Percentiles rank a stretch among this genome's conserved stretches.
phyloP scores from a whole-genome alignment of 163 green algal species.

The Volvox carteri region DNA sequence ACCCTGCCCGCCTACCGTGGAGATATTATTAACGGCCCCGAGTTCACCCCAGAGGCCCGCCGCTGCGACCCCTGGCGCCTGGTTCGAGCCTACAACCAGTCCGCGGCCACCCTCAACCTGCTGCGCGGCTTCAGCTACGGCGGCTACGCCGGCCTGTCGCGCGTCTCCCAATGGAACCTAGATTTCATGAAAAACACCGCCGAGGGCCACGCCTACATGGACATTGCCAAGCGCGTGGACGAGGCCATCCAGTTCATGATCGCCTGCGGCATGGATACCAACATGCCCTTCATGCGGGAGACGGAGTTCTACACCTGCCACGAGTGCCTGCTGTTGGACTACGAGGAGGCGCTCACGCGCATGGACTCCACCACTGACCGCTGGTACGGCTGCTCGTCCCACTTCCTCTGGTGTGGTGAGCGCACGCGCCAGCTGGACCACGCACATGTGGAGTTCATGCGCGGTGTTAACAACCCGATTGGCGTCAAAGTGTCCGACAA shows the following conservation, averaged over 20 bases:
- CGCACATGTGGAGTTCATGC: slow-evolving; percentile 97
- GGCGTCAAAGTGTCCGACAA: slow-evolving; percentile 97
- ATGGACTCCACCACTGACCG: slow-evolving; percentile 85
- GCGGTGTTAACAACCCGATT: slow-evolving; percentile 93
- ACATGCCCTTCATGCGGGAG: slow-evolving; percentile 89
- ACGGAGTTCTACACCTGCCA: slow-evolving; percentile 99
- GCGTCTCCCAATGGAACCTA: slow-evolving; percentile 97
- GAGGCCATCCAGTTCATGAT: slow-evolving; percentile 97
- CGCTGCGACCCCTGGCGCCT: slow-evolving; percentile 93
- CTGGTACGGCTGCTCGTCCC: slow-evolving; percentile 94
- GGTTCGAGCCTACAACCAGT: slow-evolving; percentile 97
- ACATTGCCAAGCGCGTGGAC: slow-evolving; percentile 95
- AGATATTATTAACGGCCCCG: slow-evolving; percentile 99
- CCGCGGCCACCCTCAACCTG: slow-evolving; percentile 98
- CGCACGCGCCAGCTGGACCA: slow-evolving; percentile 97
- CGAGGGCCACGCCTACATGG: slow-evolving; percentile 91
- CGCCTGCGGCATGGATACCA: slow-evolving; percentile 90
- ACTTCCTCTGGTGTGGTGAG: slow-evolving; percentile 99
- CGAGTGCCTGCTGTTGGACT: slow-evolving; percentile 97
- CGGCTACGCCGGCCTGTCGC: slow-evolving; percentile 95
- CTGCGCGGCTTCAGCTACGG: slow-evolving; percentile 96
- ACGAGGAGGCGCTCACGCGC: slow-evolving; percentile 94
- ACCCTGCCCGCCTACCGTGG: slow-evolving; percentile 93
- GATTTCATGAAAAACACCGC: slow-evolving; percentile 97
- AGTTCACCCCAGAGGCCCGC: slow-evolving; percentile 91